Conservation (phyloP, 306 rosid species). For the Medicago arabica region DNA sequence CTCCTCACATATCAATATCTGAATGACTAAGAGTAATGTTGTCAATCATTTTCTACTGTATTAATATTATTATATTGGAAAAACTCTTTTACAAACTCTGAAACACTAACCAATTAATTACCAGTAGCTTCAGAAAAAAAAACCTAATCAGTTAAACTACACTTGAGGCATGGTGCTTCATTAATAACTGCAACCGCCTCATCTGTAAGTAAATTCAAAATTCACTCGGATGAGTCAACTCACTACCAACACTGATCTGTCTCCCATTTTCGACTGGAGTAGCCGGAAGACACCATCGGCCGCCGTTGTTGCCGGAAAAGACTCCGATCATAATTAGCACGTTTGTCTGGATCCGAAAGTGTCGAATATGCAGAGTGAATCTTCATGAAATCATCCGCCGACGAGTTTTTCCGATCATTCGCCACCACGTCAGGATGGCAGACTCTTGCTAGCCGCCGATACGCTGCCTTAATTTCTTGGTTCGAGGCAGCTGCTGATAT, state of each 20-base stretch:
- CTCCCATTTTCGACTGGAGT: slow-evolving; percentile 1
- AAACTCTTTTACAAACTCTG: too few species aligned
- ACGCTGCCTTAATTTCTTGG: slow-evolving; percentile 85
- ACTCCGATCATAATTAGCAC: slow-evolving; percentile 79
- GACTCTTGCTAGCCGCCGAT: slow-evolving; percentile 74
- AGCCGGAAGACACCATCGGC: slow-evolving; percentile 64
- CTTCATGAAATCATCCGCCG: slow-evolving; percentile 76
- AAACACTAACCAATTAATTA: too few species aligned
- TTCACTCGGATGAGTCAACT: neutral
- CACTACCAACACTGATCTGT: neutral
- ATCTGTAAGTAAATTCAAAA: neutral
- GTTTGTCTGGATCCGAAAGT: slow-evolving; percentile 80
- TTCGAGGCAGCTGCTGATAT: slow-evolving; percentile 67
- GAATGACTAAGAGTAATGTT: too few species aligned
- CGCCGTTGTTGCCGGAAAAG: slow-evolving; percentile 54
- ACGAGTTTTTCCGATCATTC: slow-evolving; percentile 58
- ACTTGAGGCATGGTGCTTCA: neutral
- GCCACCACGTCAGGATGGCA: slow-evolving; percentile 92
- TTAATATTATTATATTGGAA: too few species aligned
- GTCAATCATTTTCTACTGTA: too few species aligned
- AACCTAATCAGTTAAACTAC: neutral
- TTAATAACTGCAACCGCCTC: neutral
- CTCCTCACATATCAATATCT: too few species aligned
- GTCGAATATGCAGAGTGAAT: slow-evolving; percentile 89
- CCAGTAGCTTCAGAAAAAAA: too few species aligned